Evolutionary conservation across 2,329 filamentous ascomycete genomes (phyloP).

Genomic region (Colletotrichum caudatum): DNA sequence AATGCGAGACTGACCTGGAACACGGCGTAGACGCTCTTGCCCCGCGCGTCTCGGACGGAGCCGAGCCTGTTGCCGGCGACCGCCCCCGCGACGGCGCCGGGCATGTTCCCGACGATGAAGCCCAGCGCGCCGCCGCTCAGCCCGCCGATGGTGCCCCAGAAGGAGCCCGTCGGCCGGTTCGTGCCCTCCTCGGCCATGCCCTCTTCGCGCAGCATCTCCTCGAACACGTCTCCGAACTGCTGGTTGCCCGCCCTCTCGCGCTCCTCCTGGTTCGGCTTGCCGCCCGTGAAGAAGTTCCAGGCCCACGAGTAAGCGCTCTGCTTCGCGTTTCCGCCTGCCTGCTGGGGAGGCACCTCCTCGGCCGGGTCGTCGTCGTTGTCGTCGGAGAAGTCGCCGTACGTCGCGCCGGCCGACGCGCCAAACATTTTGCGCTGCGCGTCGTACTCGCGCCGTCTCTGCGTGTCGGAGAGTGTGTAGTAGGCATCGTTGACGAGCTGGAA

Average conservation of each 20-base stretch:
- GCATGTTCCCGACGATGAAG: constrained; percentile 94
- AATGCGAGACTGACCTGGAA: constrained; percentile 69
- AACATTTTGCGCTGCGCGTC: constrained; percentile 77
- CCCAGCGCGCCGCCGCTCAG: constrained; percentile 90
- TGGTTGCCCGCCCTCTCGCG: constrained; percentile 73
- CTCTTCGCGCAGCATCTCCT: constrained; percentile 91
- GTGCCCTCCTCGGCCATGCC: constrained; percentile 80
- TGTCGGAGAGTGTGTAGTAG: constrained; percentile 90
- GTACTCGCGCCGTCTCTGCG: constrained; percentile 82
- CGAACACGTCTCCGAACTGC: constrained; percentile 89
- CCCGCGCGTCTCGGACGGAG: constrained; percentile 86
- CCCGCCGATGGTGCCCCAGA: constrained; percentile 90
- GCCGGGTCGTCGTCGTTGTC: constrained; percentile 51
- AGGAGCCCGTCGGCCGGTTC: constrained; percentile 73
- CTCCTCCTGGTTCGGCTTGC: constrained; percentile 51
- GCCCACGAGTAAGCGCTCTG: constrained; percentile 80
- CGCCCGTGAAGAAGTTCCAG: constrained; percentile 69
- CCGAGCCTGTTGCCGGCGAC: constrained; percentile 95
- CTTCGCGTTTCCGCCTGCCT: constrained; percentile 46
- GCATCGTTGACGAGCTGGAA: constrained; percentile 95
- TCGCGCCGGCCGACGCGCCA: constrained; percentile 55
- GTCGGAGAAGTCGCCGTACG: constrained; percentile 50
- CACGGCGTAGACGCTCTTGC: constrained; percentile 94
- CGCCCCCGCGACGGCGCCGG: constrained; percentile 87
- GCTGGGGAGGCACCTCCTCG: constrained; percentile 40